These are phyloP conservation scores for Atkinsonella texensis DNA, from an alignment of 2,329 filamentous ascomycete species.

Conservation along the genomic window DNA sequence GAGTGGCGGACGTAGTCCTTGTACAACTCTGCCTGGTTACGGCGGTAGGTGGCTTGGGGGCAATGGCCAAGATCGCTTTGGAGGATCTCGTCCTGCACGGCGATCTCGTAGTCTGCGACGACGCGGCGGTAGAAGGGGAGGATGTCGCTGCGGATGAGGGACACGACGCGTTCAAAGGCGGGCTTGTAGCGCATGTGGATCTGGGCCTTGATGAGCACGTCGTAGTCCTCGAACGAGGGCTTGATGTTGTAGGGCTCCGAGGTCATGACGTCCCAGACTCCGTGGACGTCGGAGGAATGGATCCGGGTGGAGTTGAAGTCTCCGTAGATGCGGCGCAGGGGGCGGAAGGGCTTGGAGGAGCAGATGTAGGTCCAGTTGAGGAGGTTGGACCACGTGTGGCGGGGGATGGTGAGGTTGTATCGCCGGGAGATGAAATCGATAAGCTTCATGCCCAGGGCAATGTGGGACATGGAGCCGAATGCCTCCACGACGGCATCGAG, in stretches of 20 bases:
- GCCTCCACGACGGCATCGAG: slow-evolving; percentile 56
- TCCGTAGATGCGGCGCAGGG: slow-evolving; percentile 23
- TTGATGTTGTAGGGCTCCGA: slow-evolving; percentile 41
- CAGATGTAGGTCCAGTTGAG: slow-evolving; percentile 56
- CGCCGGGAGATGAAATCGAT: slow-evolving; percentile 49
- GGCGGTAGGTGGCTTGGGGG: slow-evolving; percentile 13
- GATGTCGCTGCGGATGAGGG: slow-evolving; percentile 26
- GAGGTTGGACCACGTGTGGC: slow-evolving; percentile 51
- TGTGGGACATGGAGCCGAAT: slow-evolving; percentile 54
- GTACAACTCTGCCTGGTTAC: slow-evolving; percentile 16
- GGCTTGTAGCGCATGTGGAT: slow-evolving; percentile 17
- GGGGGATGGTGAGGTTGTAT: slow-evolving; percentile 46
- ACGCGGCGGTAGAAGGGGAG: slow-evolving; percentile 25
- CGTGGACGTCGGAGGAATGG: slow-evolving; percentile 29
- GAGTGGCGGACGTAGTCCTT: slow-evolving; percentile 22
- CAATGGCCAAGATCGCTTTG: slow-evolving; percentile 12
- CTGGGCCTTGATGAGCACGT: slow-evolving; percentile 26
- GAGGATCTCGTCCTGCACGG: slow-evolving; percentile 22
- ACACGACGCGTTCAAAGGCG: slow-evolving; percentile 19
- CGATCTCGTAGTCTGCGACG: slow-evolving; percentile 14
- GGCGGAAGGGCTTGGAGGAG: slow-evolving; percentile 23
- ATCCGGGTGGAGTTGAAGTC: slow-evolving; percentile 22
- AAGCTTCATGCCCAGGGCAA: slow-evolving; percentile 44
- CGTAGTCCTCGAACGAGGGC: slow-evolving; percentile 46
- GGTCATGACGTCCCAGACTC: slow-evolving; percentile 49